Evolutionary conservation across 75 land plant genomes (phyloP).

Genomic region (Pinus tabuliformis): DNA sequence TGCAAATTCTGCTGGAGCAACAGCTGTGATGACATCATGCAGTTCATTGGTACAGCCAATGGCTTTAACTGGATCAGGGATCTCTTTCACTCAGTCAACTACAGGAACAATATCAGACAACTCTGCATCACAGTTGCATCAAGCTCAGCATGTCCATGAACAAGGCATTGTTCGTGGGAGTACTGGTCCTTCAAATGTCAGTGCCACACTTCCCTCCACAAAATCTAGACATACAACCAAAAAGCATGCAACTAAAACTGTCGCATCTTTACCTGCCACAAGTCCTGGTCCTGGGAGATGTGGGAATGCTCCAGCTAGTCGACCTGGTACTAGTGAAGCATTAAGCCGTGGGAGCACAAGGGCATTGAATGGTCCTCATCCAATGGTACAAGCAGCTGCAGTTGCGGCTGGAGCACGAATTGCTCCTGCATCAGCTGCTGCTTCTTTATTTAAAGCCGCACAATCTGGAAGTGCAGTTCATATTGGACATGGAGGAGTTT

Average conservation of each 20-base stretch:
- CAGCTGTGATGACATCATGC: background rate
- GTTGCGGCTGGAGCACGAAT: constrained; percentile 97
- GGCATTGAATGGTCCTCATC: constrained; percentile 43
- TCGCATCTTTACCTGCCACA: constrained; percentile 6
- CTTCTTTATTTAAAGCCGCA: constrained; percentile 73
- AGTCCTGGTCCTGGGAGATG: constrained; percentile 13
- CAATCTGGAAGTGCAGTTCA: constrained; percentile 76
- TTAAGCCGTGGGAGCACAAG: constrained; percentile 20
- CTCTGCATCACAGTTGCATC: background rate
- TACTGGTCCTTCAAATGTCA: constrained; percentile 4
- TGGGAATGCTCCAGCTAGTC: constrained; percentile 4
- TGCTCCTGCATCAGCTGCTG: constrained; percentile 75
- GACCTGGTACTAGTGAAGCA: constrained; percentile 9
- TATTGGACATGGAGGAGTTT: constrained; percentile 42
- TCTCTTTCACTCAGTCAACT: background rate
- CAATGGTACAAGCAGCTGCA: constrained; percentile 83
- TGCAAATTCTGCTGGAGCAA: constrained; percentile 2
- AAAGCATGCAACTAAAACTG: constrained; percentile 7
- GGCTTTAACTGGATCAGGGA: constrained; percentile 1
- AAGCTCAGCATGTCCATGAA: constrained; percentile 9
- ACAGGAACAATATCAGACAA: background rate
- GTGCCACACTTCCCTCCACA: constrained; percentile 4
- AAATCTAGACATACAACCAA: constrained; percentile 14
- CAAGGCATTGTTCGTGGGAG: constrained; percentile 6
- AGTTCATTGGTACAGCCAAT: background rate